Evolutionary conservation across 805 yeast genomes (phyloP).

Genomic region (Candida khao-thaluensis): DNA sequence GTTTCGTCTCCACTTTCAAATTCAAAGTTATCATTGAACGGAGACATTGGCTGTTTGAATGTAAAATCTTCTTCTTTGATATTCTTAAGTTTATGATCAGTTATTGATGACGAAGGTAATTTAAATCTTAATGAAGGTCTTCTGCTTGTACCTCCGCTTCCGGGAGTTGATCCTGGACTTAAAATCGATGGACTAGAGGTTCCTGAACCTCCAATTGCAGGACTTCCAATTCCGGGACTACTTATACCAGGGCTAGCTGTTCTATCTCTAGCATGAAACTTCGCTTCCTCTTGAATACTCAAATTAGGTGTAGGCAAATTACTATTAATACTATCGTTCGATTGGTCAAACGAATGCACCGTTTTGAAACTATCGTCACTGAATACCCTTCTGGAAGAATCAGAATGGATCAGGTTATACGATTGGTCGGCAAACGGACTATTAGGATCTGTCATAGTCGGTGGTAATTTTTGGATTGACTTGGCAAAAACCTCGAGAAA

Average conservation of each 20-base stretch:
- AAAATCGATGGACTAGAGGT: neutral
- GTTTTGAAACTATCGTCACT: conserved; percentile 22
- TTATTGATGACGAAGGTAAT: conserved; percentile 23
- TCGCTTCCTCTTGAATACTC: conserved; percentile 18
- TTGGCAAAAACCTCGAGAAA: no score
- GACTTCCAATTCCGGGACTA: conserved; percentile 6
- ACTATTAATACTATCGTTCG: conserved; percentile 12
- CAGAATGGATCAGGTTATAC: conserved; percentile 8
- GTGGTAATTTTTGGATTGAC: neutral
- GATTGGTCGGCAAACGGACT: conserved; percentile 13
- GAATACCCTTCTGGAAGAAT: conserved; percentile 11
- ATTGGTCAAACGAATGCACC: conserved; percentile 16
- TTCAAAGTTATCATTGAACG: conserved; percentile 21
- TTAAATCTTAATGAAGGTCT: conserved; percentile 32
- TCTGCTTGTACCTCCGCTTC: conserved; percentile 10
- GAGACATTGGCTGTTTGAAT: conserved; percentile 27
- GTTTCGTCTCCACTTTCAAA: conserved; percentile 13
- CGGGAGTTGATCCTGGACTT: neutral
- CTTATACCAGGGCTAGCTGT: neutral
- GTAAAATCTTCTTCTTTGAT: conserved; percentile 26
- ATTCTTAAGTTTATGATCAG: conserved; percentile 12
- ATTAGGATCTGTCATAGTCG: conserved; percentile 1
- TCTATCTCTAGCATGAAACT: neutral
- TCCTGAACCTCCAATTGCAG: neutral
- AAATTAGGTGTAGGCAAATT: conserved; percentile 28